Evolutionary conservation across 805 yeast species (phyloP), one percentile per base, ranked within the genome.

Genomic region (Yamadazyma scolyti): DNA sequence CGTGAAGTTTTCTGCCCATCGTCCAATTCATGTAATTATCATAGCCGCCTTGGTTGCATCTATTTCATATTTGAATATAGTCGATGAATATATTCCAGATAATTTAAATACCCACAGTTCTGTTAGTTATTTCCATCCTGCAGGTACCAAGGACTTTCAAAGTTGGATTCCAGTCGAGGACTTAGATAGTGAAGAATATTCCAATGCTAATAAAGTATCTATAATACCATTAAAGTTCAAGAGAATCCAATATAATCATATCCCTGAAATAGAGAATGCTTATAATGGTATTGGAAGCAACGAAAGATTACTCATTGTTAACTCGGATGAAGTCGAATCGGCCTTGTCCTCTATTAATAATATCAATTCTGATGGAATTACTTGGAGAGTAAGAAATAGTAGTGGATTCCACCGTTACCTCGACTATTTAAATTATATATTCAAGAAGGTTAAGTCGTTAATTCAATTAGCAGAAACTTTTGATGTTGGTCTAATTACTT

Each of bases 11-110:
- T 76, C 90, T 31, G 93, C 95, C 9, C 73, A 75, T 37, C 73
- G 79, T 50, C 98, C 98, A 11, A 85, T 90, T 44, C 97, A 89
- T 58, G 73, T 87, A 33, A 78, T 89, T 31, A 76, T 87, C 27
- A 49, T 76, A 34, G 73, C 87, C 5, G 71, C 90, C 9, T 59
- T 88, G 28, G 54, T 86, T 23, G 93, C 95, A 2, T 81, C 95
- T 3, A 61, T 84, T 31, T 82, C 90, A 6, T 90, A 89, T 54
- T 68, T 89, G 36, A 73, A 89, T 3, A 73, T 81, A 3, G 76
- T 82, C 20, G 86, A 81, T 43, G 78, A 79, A 39, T 82, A 79
- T 52, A 62, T 73, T 31, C 71, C 77, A 36, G 69, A 58, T 52
- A 47, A 54, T 40, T 59, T 75, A 25, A 54, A 39, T 16, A 31